Conservation (phyloP, 768 basidiomycete genomes). For the Xerocomellus dryophilus region DNA sequence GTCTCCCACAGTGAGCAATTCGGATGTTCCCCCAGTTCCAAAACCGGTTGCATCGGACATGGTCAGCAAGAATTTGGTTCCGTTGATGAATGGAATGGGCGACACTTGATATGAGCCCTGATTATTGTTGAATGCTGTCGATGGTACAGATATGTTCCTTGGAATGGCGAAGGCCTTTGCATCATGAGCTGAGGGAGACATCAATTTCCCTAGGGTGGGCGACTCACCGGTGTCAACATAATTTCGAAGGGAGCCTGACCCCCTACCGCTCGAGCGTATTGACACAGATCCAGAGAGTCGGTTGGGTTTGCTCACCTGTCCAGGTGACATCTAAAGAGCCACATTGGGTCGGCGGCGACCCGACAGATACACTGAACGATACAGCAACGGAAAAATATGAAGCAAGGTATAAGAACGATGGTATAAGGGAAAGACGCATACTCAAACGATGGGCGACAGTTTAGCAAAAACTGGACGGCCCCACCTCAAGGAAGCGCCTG, state of each 20-base stretch:
- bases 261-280: constrained; percentile 36
- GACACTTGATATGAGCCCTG: constrained; percentile 48
- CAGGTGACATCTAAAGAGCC: constrained; percentile 59
- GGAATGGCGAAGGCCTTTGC: constrained; percentile 52
- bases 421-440: constrained; percentile 29
- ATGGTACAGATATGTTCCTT: constrained; percentile 52
- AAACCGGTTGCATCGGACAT: constrained; percentile 76
- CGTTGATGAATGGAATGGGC: constrained; percentile 41
- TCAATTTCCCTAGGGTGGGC: neutral
- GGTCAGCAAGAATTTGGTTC: constrained; percentile 46
- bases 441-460: constrained; percentile 19
- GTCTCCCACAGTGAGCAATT: constrained; percentile 46
- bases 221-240: constrained; percentile 50
- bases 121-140: constrained; percentile 50
- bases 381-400: constrained; percentile 18
- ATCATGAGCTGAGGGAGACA: constrained; percentile 6
- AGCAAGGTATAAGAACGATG: constrained; percentile 23
- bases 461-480: constrained; percentile 5
- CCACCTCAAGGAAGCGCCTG: constrained; percentile 7
- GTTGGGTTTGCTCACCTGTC: constrained; percentile 47
- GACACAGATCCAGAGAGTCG: neutral
- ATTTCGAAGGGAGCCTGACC: constrained; percentile 53
- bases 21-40: constrained; percentile 58
- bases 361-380: constrained; percentile 50
- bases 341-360: constrained; percentile 52